These are phyloP conservation scores for Ustilago cynodontis DNA, from an alignment of 1,284 basidiomycete species.

Conservation along the genomic window DNA sequence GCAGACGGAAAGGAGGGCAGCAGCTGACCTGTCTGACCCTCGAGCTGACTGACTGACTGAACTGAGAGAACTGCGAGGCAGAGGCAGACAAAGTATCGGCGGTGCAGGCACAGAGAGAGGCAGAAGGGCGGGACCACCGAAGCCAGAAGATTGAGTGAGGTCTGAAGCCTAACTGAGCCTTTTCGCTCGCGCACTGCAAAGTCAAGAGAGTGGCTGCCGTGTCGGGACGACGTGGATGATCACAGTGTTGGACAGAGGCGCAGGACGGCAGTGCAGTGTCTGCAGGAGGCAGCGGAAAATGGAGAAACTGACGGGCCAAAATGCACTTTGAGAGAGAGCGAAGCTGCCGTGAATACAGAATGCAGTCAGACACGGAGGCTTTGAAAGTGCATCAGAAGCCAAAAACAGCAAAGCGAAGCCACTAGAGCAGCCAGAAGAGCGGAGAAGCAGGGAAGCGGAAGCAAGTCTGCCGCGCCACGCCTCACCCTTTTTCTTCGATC, in stretches of 20 bases:
- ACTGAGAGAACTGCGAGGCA: too few relatives aligned
- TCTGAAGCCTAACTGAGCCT: not conserved
- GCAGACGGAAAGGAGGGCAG: not conserved
- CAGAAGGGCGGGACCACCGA: not conserved
- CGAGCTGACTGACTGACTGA: conserved; percentile 1
- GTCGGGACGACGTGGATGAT: not conserved
- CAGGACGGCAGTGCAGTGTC: not conserved
- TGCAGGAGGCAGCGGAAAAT: not conserved
- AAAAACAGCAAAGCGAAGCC: not conserved
- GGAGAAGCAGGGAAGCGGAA: not conserved
- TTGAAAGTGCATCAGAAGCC: not conserved
- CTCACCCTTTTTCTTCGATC: too few relatives aligned
- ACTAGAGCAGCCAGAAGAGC: not conserved
- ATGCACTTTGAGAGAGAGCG: too few relatives aligned
- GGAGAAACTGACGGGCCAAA: not conserved
- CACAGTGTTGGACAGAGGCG: too few relatives aligned
- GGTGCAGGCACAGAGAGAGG: not conserved
- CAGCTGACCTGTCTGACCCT: not conserved
- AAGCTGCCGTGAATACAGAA: too few relatives aligned
- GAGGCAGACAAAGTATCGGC: not conserved
- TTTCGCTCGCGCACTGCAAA: too few relatives aligned
- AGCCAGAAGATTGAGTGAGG: not conserved
- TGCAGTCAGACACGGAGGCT: not conserved
- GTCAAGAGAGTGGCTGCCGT: too few relatives aligned
- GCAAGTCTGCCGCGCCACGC: conserved; percentile 2